Percentiles rank a stretch among this genome's conserved stretches.
phyloP scores from a whole-genome alignment of 2,329 filamentous ascomycete species.

The Scleromitrula shiraiana region DNA sequence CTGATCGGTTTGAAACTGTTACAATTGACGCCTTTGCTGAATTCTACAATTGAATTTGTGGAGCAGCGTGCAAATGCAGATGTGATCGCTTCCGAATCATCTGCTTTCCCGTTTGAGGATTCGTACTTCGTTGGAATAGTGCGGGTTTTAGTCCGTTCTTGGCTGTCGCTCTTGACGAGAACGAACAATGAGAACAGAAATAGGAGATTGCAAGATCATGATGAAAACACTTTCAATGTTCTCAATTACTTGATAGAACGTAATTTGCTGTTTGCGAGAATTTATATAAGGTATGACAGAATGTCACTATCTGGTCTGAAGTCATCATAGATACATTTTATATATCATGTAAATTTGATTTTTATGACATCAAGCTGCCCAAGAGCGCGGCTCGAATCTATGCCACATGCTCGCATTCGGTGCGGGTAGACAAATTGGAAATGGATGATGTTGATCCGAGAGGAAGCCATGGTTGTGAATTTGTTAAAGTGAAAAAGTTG shows the following conservation, averaged over 20 bases:
- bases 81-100: slow-evolving; percentile 35
- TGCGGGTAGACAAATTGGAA: neutral
- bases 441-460: neutral
- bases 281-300: no score
- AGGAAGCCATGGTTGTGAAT: neutral
- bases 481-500: neutral
- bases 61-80: slow-evolving; percentile 33
- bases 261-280: no score
- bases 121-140: slow-evolving; percentile 10
- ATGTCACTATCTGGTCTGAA: no score
- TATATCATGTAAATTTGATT: no score
- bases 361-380: no score
- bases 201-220: neutral
- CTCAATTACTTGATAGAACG: no score
- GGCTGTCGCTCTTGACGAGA: neutral
- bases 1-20: slow-evolving; percentile 35
- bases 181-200: neutral
- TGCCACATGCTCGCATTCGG: neutral
- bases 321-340: neutral
- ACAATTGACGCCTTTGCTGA: slow-evolving; percentile 35
- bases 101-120: slow-evolving; percentile 32
- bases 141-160: slow-evolving; percentile 4
- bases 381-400: no score
- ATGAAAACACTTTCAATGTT: no score
- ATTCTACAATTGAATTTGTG: slow-evolving; percentile 30